Base-by-base conservation (phyloP, 1,284 basidiomycete genomes). In the Malassezia obtusa region DNA sequence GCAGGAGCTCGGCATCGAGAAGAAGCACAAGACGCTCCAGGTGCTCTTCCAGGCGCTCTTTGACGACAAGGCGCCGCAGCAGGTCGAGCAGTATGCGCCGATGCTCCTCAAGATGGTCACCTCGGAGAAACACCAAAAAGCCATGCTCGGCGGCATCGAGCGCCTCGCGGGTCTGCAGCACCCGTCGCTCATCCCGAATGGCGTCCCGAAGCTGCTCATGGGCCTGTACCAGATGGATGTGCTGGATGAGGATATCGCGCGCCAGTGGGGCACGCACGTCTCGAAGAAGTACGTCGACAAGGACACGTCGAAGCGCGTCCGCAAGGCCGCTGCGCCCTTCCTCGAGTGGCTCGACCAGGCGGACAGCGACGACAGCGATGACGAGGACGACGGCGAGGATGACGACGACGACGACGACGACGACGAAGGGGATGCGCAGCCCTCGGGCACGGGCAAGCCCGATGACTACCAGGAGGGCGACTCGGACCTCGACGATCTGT, bases 241-340 rank as follows among this genome's bases (percentile, higher is more conserved):
- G 19, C 77, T 99, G 41, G 90, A 95, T 17, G 92, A 99, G 75
- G 89, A 89, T 26, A 80, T 94, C 15, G 80, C 90, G 59, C 83
- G 80, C 45, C 83, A 90, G 63, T 98, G 91, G 91, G 91, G 90
- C 28, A 95, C 88, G 6, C 92, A 96, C 70, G 89, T 94, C 65
- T 88, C 85, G 77, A 94, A 89, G 80, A 71, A 98, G 79, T 96
- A 94, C 74, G 89, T 92, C 52, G 87, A 92, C 77, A 90, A 88
- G 78, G 90, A 96, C 25, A 85, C 81, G 37, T 87, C 85, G 75
- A 98, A 96, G 82, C 90, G 84, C 77, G 90, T 98, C 51, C 81
- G 92, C 64, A 90, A 92, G 79, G 89, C 87, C 21, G 89, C 89
- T 61, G 89, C 89, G 72, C 89, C 91, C 0, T 95, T 98, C 80